Evolutionary conservation across 2,329 filamentous ascomycete genomes (phyloP), one percentile per base, ranked within the genome.

Genomic region (Apiospora saccharicola): DNA sequence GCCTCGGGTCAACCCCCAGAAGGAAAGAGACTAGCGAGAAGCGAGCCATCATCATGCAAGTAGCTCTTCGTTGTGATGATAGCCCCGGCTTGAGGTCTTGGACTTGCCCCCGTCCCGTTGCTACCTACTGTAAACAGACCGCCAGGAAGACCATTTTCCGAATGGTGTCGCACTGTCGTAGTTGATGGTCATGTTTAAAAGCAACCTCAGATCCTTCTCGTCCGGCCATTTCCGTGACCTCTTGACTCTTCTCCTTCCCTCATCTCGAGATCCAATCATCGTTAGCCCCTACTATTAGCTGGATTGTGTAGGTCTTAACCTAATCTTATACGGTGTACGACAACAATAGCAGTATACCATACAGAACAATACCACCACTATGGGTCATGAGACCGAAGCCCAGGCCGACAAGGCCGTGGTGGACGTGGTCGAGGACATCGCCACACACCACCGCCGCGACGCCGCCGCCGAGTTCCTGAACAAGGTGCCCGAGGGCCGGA

Each of bases 391-490:
- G 44, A 26, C 30, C 41, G 41, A 24, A 44, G 22, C 12, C 10
- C 34, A 37, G 12, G 30, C 24, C 51, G 57, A 64, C 22, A 61
- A 71, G 53, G 51, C 37, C 49, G 41, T 47, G n/a, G 69, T 64
- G 4, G 68, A 72, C 24, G 43, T 53, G 13, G 68, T 69, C 34
- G 64, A 71, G 41, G 44, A 69, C 34, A 44, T 68, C 26, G 34
- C 67, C 16, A 26, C 43, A 0, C 30, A 61, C 13, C 71, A 70
- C 68, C 49, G 34, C 30, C 71, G 61, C 49, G 72, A 74, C 67
- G 71, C 72, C 64, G 87, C 87, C 10, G 83, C 86, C 24, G 81
- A 86, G 71, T 80, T 89, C 57, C 80, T 89, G 51, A 41, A 47
- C 43, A 83, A 84, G 70, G 81, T 85, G 34, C 81, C 82, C 3